These are phyloP conservation scores for Scleromitrula shiraiana DNA, from an alignment of 2,329 filamentous ascomycete genomes.

Conservation along the genomic window DNA sequence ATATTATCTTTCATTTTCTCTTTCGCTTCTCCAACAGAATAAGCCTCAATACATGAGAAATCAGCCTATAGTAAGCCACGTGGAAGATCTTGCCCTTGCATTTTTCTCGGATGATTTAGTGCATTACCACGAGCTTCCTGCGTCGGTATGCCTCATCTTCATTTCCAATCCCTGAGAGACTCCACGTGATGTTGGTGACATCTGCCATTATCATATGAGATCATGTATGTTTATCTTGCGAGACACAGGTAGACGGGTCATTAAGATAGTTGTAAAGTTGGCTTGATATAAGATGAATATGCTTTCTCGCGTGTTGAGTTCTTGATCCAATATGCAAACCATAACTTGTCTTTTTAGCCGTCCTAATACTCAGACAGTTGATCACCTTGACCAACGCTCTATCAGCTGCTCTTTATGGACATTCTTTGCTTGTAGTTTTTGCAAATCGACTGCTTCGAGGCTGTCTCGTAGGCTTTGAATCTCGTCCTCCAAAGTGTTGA, in stretches of 20 bases:
- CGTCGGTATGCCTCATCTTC: neutral
- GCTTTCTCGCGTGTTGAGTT: neutral
- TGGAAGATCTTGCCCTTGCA: constrained; percentile 7
- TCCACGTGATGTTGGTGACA: constrained; percentile 9
- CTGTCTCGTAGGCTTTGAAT: constrained; percentile 33
- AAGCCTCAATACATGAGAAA: constrained; percentile 2
- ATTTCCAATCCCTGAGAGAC: neutral
- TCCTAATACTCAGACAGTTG: constrained; percentile 3
- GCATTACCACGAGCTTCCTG: constrained; percentile 2
- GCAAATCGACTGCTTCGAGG: constrained; percentile 31
- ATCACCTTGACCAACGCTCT: constrained; percentile 33
- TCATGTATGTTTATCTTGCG: neutral
- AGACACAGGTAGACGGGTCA: neutral
- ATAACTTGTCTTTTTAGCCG: neutral
- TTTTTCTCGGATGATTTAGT: constrained; percentile 2
- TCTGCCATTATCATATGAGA: constrained; percentile 11
- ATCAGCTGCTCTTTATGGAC: constrained; percentile 43
- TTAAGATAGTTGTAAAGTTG: neutral
- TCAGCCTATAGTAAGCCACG: constrained; percentile 3
- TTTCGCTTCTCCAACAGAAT: no score
- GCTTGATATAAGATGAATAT: constrained; percentile 3
- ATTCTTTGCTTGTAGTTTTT: constrained; percentile 34
- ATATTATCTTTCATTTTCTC: no score
- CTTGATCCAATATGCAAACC: neutral
- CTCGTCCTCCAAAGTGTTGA: constrained; percentile 32